phyloP scores from a whole-genome alignment of 148 eudicot genomes.

The Cornus kousa region DNA sequence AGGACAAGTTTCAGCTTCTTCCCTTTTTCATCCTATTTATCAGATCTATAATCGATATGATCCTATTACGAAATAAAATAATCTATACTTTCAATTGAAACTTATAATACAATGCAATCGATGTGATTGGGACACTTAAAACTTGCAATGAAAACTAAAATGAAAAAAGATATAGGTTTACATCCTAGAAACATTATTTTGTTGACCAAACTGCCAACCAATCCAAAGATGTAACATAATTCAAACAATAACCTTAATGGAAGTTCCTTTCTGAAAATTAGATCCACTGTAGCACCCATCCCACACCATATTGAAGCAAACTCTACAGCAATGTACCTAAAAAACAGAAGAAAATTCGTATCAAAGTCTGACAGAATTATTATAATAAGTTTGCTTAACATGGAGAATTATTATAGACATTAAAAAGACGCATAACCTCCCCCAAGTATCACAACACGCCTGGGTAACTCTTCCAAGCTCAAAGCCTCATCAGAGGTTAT shows the following conservation, averaged over 20 bases:
- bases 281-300: slow-evolving; percentile 85
- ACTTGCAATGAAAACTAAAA: not conserved
- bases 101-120: not conserved
- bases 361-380: not conserved
- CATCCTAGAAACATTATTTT: not conserved
- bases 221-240: not conserved
- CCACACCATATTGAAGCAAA: slow-evolving; percentile 99
- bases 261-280: slow-evolving; percentile 86
- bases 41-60: too few relatives aligned
- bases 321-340: slow-evolving; percentile 98
- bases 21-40: too few relatives aligned
- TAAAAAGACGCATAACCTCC: slow-evolving; percentile 66
- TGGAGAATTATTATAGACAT: not conserved
- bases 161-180: not conserved
- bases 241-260: slow-evolving; percentile 64
- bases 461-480: slow-evolving; percentile 95
- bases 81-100: too few relatives aligned
- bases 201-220: not conserved
- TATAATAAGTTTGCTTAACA: not conserved
- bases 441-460: slow-evolving; percentile 85
- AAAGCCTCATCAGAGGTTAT: slow-evolving; percentile 98
- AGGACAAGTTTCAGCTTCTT: too few relatives aligned
- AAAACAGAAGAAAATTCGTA: slow-evolving; percentile 14
- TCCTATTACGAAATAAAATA: too few relatives aligned
- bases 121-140: not conserved